Base-by-base conservation (phyloP, 371 early-diverging fungal genomes). In the Mucor irregularis region DNA sequence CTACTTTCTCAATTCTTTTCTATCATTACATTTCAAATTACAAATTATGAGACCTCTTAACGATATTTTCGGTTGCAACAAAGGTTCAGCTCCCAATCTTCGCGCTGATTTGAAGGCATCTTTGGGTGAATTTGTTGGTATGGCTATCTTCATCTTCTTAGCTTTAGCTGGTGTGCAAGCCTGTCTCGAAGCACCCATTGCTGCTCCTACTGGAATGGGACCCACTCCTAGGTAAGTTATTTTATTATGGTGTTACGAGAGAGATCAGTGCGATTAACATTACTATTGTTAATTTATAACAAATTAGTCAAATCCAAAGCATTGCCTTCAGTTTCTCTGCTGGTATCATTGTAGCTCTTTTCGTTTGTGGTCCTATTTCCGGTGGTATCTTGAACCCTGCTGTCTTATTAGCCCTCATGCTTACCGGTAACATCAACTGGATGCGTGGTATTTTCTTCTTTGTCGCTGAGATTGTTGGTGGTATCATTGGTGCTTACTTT, bases 371-470 rank as follows among this genome's bases (percentile, higher is more conserved):
- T 11, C 71, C 78, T 21, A 75, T 83, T 49, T 82, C 81, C 21
- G 85, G 85, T 17, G 79, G 83, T 16, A 68, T 73, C 38, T 68
- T 84, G 48, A 86, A 84, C 56, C 84, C 84, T n/a, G 82, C 84
- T 17, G 69, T 84, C 39, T 57, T 80, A 49, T 55, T 83, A 25
- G 64, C 62, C 19, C 66, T 82, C 22, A 19, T 78, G 31, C 58
- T 78, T 37, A 64, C 67, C 10, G 73, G 76, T 24, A 66, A 78
- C 45, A 56, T 85, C 57, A 56, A 66, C n/a, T 54, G 68, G 39
- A 55, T 66, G 17, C 74, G 64, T 37, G 73, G 70, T 26, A 28
- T 57, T 19, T 53, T 80, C 4, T 83, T 78, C 68, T 68, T 84
- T 45, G 42, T 81, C 29, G 74, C 78, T 16, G 76, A 84, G 53